Evolutionary conservation across 2,329 filamentous ascomycete species (phyloP).

Genomic region (Aspergillus eucalypticola): DNA sequence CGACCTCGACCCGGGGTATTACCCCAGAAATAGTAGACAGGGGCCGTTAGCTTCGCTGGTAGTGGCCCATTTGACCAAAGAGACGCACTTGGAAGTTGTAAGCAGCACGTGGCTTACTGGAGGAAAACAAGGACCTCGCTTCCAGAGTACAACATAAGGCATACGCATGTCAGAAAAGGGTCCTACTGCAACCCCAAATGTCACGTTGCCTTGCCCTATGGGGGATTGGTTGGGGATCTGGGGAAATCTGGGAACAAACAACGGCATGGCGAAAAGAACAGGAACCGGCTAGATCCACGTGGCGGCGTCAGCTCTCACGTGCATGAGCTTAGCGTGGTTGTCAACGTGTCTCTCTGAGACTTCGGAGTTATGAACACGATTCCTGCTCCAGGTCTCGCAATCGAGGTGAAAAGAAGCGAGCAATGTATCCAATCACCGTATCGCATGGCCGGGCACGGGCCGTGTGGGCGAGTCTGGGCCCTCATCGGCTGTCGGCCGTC

Average conservation of each 20-base stretch:
- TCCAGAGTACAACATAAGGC: background rate
- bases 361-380: background rate
- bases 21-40: slow-evolving; percentile 3
- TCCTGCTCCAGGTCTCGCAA: background rate
- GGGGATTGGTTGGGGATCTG: background rate
- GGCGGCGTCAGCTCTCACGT: background rate
- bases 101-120: background rate
- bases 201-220: background rate
- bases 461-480: background rate
- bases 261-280: background rate
- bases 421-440: background rate
- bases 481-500: background rate
- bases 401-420: background rate
- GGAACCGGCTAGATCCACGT: background rate
- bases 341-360: background rate
- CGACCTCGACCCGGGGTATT: background rate
- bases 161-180: background rate
- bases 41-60: background rate
- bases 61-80: background rate
- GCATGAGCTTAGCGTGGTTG: background rate
- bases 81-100: background rate
- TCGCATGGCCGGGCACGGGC: background rate
- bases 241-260: background rate
- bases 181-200: background rate
- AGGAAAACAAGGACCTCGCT: background rate